Base-by-base conservation (phyloP, 257 asterid species). In the Thymus quinquecostatus region DNA sequence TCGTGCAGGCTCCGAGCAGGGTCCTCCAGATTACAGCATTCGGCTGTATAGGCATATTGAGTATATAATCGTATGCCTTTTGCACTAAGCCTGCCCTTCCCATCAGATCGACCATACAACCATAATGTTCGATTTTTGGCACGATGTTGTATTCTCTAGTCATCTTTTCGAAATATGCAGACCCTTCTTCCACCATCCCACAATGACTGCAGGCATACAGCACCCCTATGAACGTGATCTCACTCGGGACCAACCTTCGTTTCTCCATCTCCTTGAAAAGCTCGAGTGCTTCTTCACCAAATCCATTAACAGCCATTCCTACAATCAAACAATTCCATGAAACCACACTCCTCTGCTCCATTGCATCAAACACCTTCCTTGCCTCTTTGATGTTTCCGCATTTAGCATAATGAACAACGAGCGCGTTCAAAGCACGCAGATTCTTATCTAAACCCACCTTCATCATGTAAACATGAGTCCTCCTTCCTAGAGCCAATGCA, bases 161-260 rank as follows among this genome's bases (percentile, higher is more conserved):
- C 97, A 91, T 89, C 80, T 73, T 89, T 21, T 86, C 81, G 2
- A 91, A 87, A 70, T 89, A 84, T 33, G 80, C 68, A 55, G 86
- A 89, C 61, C 92, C 95, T 71, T 87, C 84, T 30, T 89, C 89
- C 69, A 86, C 90, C 87, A 89, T 74, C 10, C 97, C 95, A 50
- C 96, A 89, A 76, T 91, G 96, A 69, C 97, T 91, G 64, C 97
- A 91, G 12, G 97, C 97, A 68, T 91, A 89, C 48, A 87, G 73
- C 69, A 91, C 95, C 64, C 97, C 97, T 1, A 89, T 82, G 45
- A 87, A 89, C 4, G 96, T 91, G 56, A 87, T 85, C 71, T 89
- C 96, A 9, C 75, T 84, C 2, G 96, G 95, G 47, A 75, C 77
- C 45, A 89, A 41, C 29, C 85, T 80, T 53, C 43, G 70, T 29